These are phyloP conservation scores for Schizophyllum amplum DNA, from an alignment of 1,284 basidiomycete genomes.

Conservation along the genomic window DNA sequence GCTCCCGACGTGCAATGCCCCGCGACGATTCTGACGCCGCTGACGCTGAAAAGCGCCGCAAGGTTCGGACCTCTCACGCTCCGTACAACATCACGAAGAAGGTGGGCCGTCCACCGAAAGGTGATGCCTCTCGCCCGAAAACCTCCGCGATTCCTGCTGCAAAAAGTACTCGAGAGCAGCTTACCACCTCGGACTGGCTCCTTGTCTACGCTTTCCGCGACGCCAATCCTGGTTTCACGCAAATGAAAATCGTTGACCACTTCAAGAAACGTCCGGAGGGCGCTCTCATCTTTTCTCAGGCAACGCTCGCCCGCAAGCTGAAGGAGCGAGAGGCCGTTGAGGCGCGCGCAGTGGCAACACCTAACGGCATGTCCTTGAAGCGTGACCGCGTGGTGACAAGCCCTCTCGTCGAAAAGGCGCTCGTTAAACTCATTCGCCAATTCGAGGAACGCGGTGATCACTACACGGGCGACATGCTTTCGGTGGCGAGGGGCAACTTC, in stretches of 20 bases:
- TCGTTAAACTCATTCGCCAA: slow-evolving; percentile 21
- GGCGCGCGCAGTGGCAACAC: slow-evolving; percentile 3
- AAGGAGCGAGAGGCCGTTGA: neutral
- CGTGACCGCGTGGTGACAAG: slow-evolving; percentile 15
- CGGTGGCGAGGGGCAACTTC: slow-evolving; percentile 19
- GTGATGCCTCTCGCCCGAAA: no score
- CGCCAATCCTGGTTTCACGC: slow-evolving; percentile 5
- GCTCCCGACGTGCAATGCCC: no score
- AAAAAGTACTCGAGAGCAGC: neutral
- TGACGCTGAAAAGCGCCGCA: no score
- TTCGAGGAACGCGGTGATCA: slow-evolving; percentile 18
- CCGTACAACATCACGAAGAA: no score
- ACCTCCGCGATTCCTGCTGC: no score
- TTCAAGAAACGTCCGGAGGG: slow-evolving; percentile 10
- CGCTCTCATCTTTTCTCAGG: slow-evolving; percentile 3
- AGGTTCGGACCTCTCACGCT: no score
- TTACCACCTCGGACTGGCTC: slow-evolving; percentile 16
- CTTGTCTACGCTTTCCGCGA: slow-evolving; percentile 12
- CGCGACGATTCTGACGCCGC: no score
- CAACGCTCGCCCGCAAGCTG: slow-evolving; percentile 6
- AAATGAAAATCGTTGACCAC: slow-evolving; percentile 11
- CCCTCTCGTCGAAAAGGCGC: slow-evolving; percentile 23
- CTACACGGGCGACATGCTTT: slow-evolving; percentile 23
- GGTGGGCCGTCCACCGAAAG: no score
- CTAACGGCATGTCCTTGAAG: slow-evolving; percentile 12